Evolutionary conservation across 257 asterid genomes (phyloP).

Genomic region (Henckelia pumila): DNA sequence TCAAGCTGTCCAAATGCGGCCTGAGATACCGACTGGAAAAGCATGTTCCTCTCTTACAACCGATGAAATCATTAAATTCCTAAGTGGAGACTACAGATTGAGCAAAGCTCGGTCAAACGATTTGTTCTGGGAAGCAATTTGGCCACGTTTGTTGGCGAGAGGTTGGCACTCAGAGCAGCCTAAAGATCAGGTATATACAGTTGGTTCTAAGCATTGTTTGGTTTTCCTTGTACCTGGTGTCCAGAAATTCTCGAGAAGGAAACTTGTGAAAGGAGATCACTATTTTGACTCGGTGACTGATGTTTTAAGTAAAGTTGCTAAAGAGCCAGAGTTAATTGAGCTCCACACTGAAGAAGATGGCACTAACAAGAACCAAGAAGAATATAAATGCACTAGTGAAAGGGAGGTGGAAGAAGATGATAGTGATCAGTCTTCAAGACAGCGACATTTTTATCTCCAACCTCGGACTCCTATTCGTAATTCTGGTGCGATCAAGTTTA

Average conservation of each 20-base stretch:
- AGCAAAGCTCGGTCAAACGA: slow-evolving; percentile 79
- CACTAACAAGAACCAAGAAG: slow-evolving; percentile 31
- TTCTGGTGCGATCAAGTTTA: slow-evolving; percentile 40
- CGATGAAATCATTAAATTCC: slow-evolving; percentile 51
- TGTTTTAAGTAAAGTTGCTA: slow-evolving; percentile 60
- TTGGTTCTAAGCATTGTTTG: slow-evolving; percentile 38
- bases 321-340: slow-evolving; percentile 57
- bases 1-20: slow-evolving; percentile 39
- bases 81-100: slow-evolving; percentile 71
- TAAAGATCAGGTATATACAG: slow-evolving; percentile 35
- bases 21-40: slow-evolving; percentile 70
- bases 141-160: slow-evolving; percentile 87
- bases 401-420: slow-evolving; percentile 38
- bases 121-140: slow-evolving; percentile 86
- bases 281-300: slow-evolving; percentile 73
- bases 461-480: slow-evolving; percentile 51
- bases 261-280: slow-evolving; percentile 52
- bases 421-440: slow-evolving; percentile 35
- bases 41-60: slow-evolving; percentile 63
- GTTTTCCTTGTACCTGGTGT: slow-evolving; percentile 73
- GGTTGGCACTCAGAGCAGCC: slow-evolving; percentile 84
- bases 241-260: slow-evolving; percentile 58
- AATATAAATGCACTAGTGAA: slow-evolving; percentile 19
- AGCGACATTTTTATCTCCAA: slow-evolving; percentile 53
- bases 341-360: slow-evolving; percentile 39